Evolutionary conservation across 1,139 yeast genomes (phyloP).

Genomic region (Taphrina wiesneri): DNA sequence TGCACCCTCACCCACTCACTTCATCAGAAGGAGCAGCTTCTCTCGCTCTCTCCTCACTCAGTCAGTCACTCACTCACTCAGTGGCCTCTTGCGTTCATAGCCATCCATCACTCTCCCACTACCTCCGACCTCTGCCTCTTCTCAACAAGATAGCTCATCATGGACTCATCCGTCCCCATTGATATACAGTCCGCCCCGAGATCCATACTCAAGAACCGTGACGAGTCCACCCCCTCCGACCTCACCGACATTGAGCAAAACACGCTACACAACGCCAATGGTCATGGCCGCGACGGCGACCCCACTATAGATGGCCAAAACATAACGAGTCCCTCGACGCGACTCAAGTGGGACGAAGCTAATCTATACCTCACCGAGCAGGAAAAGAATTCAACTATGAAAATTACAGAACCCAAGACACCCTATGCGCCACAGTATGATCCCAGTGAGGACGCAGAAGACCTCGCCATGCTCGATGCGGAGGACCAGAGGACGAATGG

Average conservation of each 20-base stretch:
- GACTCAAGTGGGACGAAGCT: slow-evolving; percentile 72
- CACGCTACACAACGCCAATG: slow-evolving; percentile 24
- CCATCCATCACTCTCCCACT: too few relatives aligned
- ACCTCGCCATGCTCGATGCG: slow-evolving; percentile 52
- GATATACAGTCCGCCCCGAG: background rate
- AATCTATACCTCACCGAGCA: slow-evolving; percentile 67
- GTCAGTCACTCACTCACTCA: too few relatives aligned
- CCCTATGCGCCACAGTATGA: slow-evolving; percentile 94
- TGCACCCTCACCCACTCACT: too few relatives aligned
- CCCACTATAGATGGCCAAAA: background rate
- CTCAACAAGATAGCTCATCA: too few relatives aligned
- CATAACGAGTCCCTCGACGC: slow-evolving; percentile 40
- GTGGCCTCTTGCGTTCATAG: too few relatives aligned
- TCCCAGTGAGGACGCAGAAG: slow-evolving; percentile 79
- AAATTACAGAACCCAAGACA: slow-evolving; percentile 94
- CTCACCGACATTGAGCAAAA: slow-evolving; percentile 14
- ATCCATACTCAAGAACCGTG: slow-evolving; percentile 19
- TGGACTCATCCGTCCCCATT: background rate
- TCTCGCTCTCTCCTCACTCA: too few relatives aligned
- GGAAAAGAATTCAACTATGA: slow-evolving; percentile 72
- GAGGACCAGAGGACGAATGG: slow-evolving; percentile 49
- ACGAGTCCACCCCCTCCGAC: background rate
- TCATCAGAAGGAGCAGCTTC: too few relatives aligned
- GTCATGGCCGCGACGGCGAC: slow-evolving; percentile 5
- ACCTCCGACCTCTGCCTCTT: too few relatives aligned